These are phyloP conservation scores for Epichloe scottii DNA, from an alignment of 2,329 filamentous ascomycete genomes.

Conservation along the genomic window DNA sequence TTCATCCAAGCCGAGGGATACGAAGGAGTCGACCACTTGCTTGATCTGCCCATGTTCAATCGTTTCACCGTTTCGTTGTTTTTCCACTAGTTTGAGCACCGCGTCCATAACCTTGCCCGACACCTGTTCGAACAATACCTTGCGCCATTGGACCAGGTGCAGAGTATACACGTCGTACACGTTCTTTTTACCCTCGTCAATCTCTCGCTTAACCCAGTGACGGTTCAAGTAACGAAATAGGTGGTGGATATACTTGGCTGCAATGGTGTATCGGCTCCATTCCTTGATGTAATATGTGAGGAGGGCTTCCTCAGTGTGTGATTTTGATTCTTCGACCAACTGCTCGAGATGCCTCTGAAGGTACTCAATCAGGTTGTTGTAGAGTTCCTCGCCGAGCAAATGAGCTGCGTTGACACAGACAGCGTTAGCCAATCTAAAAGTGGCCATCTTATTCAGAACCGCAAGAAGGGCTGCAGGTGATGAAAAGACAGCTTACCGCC, in stretches of 20 bases:
- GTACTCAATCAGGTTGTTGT: slow-evolving; percentile 81
- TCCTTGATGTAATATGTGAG: slow-evolving; percentile 90
- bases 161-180: slow-evolving; percentile 97
- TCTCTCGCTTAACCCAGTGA: slow-evolving; percentile 98
- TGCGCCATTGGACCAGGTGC: slow-evolving; percentile 89
- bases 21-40: slow-evolving; percentile 90
- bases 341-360: slow-evolving; percentile 63
- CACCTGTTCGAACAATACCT: slow-evolving; percentile 76
- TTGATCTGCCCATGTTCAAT: slow-evolving; percentile 97
- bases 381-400: slow-evolving; percentile 88
- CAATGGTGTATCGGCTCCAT: slow-evolving; percentile 91
- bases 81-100: slow-evolving; percentile 89
- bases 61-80: slow-evolving; percentile 92
- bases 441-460: not conserved
- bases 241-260: slow-evolving; percentile 95
- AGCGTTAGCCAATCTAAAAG: not conserved
- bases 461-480: not conserved
- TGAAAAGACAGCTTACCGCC: slow-evolving; percentile 44
- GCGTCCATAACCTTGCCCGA: slow-evolving; percentile 87
- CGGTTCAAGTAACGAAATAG: slow-evolving; percentile 92
- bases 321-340: slow-evolving; percentile 60
- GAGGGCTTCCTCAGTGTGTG: slow-evolving; percentile 79
- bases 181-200: slow-evolving; percentile 97
- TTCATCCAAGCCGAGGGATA: slow-evolving; percentile 89
- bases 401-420: slow-evolving; percentile 47